Evolutionary conservation across 352 stramenopile genomes (phyloP), one percentile per base, ranked within the genome.

Genomic region (Phytophthora tubulina): DNA sequence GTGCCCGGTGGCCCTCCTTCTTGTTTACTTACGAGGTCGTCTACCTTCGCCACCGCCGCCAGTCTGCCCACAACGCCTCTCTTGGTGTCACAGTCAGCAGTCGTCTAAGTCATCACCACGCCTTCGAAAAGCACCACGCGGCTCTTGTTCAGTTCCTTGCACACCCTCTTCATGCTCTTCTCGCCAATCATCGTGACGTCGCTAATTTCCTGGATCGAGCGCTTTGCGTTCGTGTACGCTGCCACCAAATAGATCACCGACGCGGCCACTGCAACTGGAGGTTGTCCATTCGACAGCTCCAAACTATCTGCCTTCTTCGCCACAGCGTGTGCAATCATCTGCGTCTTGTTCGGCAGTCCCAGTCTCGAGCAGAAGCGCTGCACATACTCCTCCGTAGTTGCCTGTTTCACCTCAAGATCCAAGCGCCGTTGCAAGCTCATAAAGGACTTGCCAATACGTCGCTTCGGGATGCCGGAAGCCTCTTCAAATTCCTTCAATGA

Each of bases 101-200:
- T 63, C 51, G 42, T 78, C 75, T 84, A 89, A 41, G 75, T 85
- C 63, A 85, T 81, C 60, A 90, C 55, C 52, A 94, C 82, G 54
- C 86, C 86, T 75, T 91, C 87, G 67, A 94, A 94, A 4, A 94
- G 74, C 62, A 89, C 75, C 30, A 93, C 68, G 42, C 86, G 86
- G 49, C 86, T 95, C 81, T 95, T 92, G 79, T 93, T 93, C 15
- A 95, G 75, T 67, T 93, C 85, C 81, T 95, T 95, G 84, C 85
- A 93, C 52, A 95, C 88, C 50, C 84, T 73, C 70, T 95, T 95
- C 76, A 95, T 86, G 71, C 88, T 92, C 74, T 93, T 95, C 54
- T 89, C 85, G 63, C 75, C 83, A 53, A 95, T 92, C 78, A 91
- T 92, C 45, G 88, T 91, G 38, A 93, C 86, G 45, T 92, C 77